A percentile compares a stretch with the other conserved stretches of the same genome.
These are phyloP conservation scores for Pouteria glomerata DNA, from an alignment of 148 eudicot genomes.

Conservation along the genomic window DNA sequence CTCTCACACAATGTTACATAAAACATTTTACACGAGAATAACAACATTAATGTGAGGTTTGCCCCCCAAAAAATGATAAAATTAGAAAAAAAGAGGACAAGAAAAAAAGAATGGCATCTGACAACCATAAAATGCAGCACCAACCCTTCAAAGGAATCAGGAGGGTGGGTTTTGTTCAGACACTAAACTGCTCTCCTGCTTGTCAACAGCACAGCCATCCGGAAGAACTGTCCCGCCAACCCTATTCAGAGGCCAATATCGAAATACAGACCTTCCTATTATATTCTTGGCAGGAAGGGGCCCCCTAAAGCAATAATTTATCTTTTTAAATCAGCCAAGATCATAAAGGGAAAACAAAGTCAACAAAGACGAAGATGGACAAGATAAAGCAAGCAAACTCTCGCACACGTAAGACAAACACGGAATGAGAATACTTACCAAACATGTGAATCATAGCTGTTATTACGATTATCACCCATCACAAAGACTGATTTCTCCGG, in stretches of 20 bases:
- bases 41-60: not conserved
- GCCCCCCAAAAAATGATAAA: no score
- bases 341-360: no score
- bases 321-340: no score
- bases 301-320: no score
- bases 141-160: not conserved
- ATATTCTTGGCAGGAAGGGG: constrained; percentile 88
- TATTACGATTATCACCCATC: constrained; percentile 98
- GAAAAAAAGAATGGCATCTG: not conserved
- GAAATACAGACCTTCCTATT: constrained; percentile 78
- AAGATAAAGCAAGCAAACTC: no score
- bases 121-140: no score
- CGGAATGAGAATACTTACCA: no score
- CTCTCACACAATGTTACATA: no score
- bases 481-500: constrained; percentile 88
- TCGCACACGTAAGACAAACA: no score
- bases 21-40: not conserved
- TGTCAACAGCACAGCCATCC: constrained; percentile 68
- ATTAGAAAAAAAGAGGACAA: not conserved
- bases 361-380: not conserved
- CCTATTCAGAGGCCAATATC: constrained; percentile 87
- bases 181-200: constrained; percentile 39
- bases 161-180: constrained; percentile 21
- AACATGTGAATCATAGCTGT: constrained; percentile 96
- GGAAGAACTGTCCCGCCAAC: constrained; percentile 76